Base-by-base conservation (phyloP, 805 yeast genomes). In the Candida tibetensis region DNA sequence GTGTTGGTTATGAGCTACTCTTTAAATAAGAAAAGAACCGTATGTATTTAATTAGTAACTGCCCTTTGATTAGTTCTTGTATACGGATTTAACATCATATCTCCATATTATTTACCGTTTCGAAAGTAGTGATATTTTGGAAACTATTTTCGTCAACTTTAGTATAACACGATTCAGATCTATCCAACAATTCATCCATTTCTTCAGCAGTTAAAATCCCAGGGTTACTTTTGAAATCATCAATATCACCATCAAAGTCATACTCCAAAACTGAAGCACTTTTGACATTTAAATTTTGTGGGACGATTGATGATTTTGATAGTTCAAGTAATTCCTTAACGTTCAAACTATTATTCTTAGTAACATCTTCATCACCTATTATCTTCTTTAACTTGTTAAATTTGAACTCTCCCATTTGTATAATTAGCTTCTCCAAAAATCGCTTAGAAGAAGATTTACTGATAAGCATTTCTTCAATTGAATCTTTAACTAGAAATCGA, bases 391-490 rank as follows among this genome's bases (percentile, higher is more conserved):
- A 36, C 32, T 48, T 53, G 30, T 54, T 54, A 40, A 62, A 62
- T 33, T 60, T 63, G 45, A 62, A 63, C 28, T 64, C 60, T 4
- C 71, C 71, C 59, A 64, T 58, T 46, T 59, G 69, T 22, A 66
- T 65, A 17, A 88, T 87, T 51, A 86, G 58, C 52, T 77, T 79
- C 49, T 88, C 96, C 41, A 90, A 69, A 41, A 77, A 77, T 42
- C 95, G 72, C 61, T 93, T 93, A 17, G 83, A 74, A 28, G 82
- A 84, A 2, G 96, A 95, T 45, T 80, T 79, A 19, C 85, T 78
- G 22, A 93, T 71, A 32, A 93, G 67, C 12, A 86, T 72, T 53
- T 89, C 93, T 61, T 91, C 99, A 19, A 90, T 76, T 1, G 96
- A 86, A 48, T 85, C 79, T 27, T 77, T 75, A 7, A 86, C 74